Base-by-base conservation (phyloP, 1,139 yeast species). In the Suhomyces wounanorum region DNA sequence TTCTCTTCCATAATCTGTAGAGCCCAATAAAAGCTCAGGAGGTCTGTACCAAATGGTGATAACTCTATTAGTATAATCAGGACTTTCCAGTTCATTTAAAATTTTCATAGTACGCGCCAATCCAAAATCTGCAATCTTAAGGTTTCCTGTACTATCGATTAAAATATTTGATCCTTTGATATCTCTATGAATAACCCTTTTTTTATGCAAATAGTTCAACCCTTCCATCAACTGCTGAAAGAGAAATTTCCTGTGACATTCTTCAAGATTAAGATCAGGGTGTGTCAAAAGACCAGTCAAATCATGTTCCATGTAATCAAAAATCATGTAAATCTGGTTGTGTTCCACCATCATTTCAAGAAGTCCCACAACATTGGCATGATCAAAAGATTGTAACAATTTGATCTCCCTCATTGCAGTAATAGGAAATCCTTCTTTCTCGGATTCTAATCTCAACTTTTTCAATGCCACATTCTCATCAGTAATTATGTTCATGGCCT, bases 21-120 rank as follows among this genome's bases (percentile, higher is more conserved):
- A 85, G 1, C 99, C 99, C 49, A 94, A 68, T 40, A 94, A 72
- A 41, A 94, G 78, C 68, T 94, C 99, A 0, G 99, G 99, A 0
- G 99, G 99, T 54, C 99, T 79, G 67, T 94, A 94, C 99, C 99
- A 94, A 41, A 94, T 75, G 0, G 99, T 94, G 43, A 94, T 94
- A 40, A 94, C 99, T 50, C 99, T 75, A 65, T 94, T 94, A 1
- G 99, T 92, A 68, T 92, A 94, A 60, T 88, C 89, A 1, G 87
- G 86, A 28, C 79, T 75, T 55, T 81, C 83, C 13, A 78, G 74
- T 7, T 69, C 70, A 53, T 72, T 75, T 25, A 81, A 71, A 33
- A 78, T 79, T 60, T 81, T 80, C 89, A 87, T 85, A 46, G 83
- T 82, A 59, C 98, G 77, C 0, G 99, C 99, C 50, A 94, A 78